These are phyloP conservation scores for Echinochloa phyllopogon DNA, from an alignment of 176 grass and related monocot species.

Conservation along the genomic window DNA sequence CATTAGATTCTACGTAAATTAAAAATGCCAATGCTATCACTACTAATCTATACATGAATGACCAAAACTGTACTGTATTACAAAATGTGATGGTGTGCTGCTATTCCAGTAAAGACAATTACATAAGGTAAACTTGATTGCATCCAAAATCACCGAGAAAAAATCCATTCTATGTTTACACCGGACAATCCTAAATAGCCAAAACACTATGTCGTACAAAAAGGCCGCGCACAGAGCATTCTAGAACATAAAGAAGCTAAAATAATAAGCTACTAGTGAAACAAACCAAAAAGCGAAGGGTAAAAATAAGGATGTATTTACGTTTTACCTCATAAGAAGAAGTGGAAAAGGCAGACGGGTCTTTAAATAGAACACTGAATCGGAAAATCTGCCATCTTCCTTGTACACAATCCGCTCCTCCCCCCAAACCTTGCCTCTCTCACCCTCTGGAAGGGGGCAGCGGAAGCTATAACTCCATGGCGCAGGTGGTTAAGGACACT, in stretches of 20 bases:
- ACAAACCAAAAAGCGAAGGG: neutral
- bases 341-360: neutral
- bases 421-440: constrained; percentile 17
- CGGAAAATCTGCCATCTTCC: constrained; percentile 42
- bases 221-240: neutral
- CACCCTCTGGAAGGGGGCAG: neutral
- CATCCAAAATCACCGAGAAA: constrained; percentile 13
- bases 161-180: neutral
- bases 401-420: constrained; percentile 38
- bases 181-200: neutral
- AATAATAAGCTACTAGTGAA: too few species aligned
- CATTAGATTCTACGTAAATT: too few species aligned
- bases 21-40: too few species aligned
- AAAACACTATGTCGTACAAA: constrained; percentile 2
- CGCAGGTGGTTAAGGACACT: constrained; percentile 34
- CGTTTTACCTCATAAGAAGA: neutral
- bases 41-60: too few species aligned
- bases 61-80: too few species aligned
- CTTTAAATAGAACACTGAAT: constrained; percentile 13
- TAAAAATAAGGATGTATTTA: constrained; percentile 7
- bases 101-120: constrained; percentile 11
- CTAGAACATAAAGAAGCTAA: constrained; percentile 15
- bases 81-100: neutral
- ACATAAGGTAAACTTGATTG: neutral
- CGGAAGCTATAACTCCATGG: neutral